Conservation (phyloP, 129 eudicot genomes). For the Artemisia tridentata region DNA sequence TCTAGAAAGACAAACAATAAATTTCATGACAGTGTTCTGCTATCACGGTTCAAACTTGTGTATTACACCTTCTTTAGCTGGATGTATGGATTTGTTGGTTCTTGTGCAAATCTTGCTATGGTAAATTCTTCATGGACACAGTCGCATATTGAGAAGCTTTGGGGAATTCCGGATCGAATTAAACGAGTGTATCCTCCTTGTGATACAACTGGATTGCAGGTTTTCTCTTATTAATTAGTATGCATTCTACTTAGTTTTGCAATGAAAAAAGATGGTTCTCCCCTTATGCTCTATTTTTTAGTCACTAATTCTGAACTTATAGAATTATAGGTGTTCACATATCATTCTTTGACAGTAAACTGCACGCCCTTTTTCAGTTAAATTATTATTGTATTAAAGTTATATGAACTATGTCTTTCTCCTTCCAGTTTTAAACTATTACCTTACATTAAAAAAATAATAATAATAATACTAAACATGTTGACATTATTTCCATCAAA, state of each 20-base stretch:
- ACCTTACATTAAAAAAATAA: neutral
- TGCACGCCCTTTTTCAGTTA: no score
- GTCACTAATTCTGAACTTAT: slow-evolving; percentile 8
- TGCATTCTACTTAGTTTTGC: neutral
- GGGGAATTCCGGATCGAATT: slow-evolving; percentile 70
- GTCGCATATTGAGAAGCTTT: slow-evolving; percentile 78
- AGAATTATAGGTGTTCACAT: neutral
- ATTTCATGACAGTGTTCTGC: slow-evolving; percentile 50
- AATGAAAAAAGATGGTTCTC: slow-evolving; percentile 2
- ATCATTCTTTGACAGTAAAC: no score
- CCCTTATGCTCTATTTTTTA: neutral
- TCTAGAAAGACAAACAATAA: neutral
- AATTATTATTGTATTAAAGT: neutral
- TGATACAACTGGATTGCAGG: slow-evolving; percentile 96
- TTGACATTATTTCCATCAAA: neutral
- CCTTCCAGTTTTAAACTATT: neutral
- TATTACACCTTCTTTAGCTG: slow-evolving; percentile 82
- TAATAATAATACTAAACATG: neutral
- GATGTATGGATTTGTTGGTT: slow-evolving; percentile 94
- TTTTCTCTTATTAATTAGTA: slow-evolving; percentile 12
- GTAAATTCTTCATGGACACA: slow-evolving; percentile 97
- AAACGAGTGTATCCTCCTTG: slow-evolving; percentile 94
- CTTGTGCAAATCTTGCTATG: slow-evolving; percentile 86
- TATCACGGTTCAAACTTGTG: slow-evolving; percentile 72
- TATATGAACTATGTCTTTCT: neutral